Percentiles rank a stretch among this genome's conserved stretches.
Evolutionary conservation across 2,329 filamentous ascomycete genomes (phyloP).

Genomic region (Helicocarpus griseus): DNA sequence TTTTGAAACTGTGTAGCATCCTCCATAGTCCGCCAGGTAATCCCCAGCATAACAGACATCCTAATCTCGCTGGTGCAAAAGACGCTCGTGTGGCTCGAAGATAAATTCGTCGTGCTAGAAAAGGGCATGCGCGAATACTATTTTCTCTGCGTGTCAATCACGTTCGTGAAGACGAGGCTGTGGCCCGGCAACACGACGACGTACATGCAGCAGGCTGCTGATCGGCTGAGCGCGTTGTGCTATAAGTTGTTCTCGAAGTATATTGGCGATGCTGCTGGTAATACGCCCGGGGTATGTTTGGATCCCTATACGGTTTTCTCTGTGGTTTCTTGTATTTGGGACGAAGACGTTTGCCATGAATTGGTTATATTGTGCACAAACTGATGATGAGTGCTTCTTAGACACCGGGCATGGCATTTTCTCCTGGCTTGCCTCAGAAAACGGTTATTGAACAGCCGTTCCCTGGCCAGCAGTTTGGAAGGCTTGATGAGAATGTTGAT

Average conservation of each 20-base stretch:
- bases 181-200: slow-evolving; percentile 7
- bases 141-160: slow-evolving; percentile 12
- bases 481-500: slow-evolving; percentile 2
- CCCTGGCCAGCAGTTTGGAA: background rate
- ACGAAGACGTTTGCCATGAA: background rate
- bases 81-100: slow-evolving; percentile 12
- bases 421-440: background rate
- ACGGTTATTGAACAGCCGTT: background rate
- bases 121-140: slow-evolving; percentile 17
- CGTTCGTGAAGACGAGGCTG: slow-evolving; percentile 13
- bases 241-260: slow-evolving; percentile 26
- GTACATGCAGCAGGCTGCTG: slow-evolving; percentile 19
- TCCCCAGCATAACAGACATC: slow-evolving; percentile 8
- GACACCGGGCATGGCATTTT: background rate
- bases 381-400: background rate
- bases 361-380: background rate
- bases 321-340: background rate
- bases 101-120: slow-evolving; percentile 13
- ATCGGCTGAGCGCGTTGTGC: slow-evolving; percentile 27
- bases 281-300: slow-evolving; percentile 4
- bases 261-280: slow-evolving; percentile 9
- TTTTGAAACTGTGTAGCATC: slow-evolving; percentile 6
- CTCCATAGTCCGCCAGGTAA: slow-evolving; percentile 8
- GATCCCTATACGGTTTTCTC: background rate
- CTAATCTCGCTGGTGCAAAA: slow-evolving; percentile 14